A percentile compares a stretch with the other conserved stretches of the same genome.
phyloP scores from a whole-genome alignment of 352 stramenopile genomes.

The Pythium apleroticum region DNA sequence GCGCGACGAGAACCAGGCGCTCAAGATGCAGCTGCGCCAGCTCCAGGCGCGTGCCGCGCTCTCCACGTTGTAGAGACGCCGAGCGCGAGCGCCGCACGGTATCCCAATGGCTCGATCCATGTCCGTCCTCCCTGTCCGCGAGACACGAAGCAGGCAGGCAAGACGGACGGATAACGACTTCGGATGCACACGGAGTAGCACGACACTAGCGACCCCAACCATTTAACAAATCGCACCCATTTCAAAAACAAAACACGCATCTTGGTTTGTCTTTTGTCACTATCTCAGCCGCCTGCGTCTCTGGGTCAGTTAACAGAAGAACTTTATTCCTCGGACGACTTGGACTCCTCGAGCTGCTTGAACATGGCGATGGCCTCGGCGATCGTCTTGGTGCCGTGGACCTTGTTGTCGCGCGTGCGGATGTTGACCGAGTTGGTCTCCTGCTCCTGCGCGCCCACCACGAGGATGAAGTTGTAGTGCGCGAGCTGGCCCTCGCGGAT shows the following conservation, averaged over 20 bases:
- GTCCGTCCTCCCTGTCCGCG: slow-evolving; percentile 19
- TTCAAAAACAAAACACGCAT: neutral
- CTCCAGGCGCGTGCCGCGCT: slow-evolving; percentile 61
- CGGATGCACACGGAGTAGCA: slow-evolving; percentile 7
- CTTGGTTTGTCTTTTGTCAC: neutral
- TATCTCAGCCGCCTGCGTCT: neutral
- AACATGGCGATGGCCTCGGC: slow-evolving; percentile 95
- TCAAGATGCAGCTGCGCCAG: slow-evolving; percentile 65
- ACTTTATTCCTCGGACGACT: slow-evolving; percentile 66
- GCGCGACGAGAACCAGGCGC: slow-evolving; percentile 56
- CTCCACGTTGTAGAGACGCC: slow-evolving; percentile 31
- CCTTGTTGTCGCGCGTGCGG: slow-evolving; percentile 81
- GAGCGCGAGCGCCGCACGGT: slow-evolving; percentile 3
- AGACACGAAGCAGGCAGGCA: slow-evolving; percentile 6
- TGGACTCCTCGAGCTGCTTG: slow-evolving; percentile 78
- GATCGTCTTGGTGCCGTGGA: slow-evolving; percentile 87
- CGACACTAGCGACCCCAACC: too few species aligned
- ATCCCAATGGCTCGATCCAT: slow-evolving; percentile 27
- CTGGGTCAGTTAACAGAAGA: too few species aligned
- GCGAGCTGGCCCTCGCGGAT: slow-evolving; percentile 79
- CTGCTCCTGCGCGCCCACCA: slow-evolving; percentile 76
- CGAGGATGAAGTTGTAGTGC: slow-evolving; percentile 87
- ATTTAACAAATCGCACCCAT: too few species aligned
- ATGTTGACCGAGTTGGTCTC: slow-evolving; percentile 63
- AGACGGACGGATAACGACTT: slow-evolving; percentile 16